Percentiles rank a stretch among this genome's conserved stretches.
Evolutionary conservation across 768 basidiomycete species (phyloP).

Genomic region (Serendipita sp.): DNA sequence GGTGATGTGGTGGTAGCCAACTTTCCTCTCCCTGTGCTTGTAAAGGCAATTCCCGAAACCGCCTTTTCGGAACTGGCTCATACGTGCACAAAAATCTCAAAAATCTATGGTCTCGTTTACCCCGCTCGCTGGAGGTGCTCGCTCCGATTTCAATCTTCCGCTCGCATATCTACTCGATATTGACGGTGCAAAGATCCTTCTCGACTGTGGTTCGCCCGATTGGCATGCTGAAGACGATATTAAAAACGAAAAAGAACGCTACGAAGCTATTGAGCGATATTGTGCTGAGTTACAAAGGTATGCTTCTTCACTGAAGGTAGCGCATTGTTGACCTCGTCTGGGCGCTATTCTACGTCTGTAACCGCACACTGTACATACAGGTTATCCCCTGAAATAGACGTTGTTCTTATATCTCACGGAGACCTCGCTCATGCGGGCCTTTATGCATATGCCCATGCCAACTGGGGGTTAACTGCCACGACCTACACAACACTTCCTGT

Average conservation of each 20-base stretch:
- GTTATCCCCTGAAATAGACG: conserved; percentile 63
- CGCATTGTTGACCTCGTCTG: not conserved
- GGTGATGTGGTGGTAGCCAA: not conserved
- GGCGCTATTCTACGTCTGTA: not conserved
- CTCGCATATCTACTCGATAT: conserved; percentile 80
- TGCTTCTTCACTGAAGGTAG: not conserved
- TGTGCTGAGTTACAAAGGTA: not conserved
- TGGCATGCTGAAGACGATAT: conserved; percentile 47
- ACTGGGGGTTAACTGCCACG: conserved; percentile 77
- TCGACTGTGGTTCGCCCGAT: conserved; percentile 90
- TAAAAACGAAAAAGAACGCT: conserved; percentile 25
- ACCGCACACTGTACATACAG: conserved; percentile 24
- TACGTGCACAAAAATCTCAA: not conserved
- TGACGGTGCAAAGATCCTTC: conserved; percentile 82
- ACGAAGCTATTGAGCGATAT: conserved; percentile 24
- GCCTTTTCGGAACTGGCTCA: not conserved
- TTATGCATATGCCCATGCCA: conserved; percentile 81
- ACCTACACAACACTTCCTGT: conserved; percentile 91
- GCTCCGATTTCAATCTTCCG: conserved; percentile 44
- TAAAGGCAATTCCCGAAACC: no score
- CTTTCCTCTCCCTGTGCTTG: not conserved
- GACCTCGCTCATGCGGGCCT: conserved; percentile 79
- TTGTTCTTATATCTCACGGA: conserved; percentile 89
- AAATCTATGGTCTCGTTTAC: conserved; percentile 81
- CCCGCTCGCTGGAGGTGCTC: conserved; percentile 73